Conservation (phyloP, 2,329 filamentous ascomycete genomes). For the Ceratocystis albifundus region DNA sequence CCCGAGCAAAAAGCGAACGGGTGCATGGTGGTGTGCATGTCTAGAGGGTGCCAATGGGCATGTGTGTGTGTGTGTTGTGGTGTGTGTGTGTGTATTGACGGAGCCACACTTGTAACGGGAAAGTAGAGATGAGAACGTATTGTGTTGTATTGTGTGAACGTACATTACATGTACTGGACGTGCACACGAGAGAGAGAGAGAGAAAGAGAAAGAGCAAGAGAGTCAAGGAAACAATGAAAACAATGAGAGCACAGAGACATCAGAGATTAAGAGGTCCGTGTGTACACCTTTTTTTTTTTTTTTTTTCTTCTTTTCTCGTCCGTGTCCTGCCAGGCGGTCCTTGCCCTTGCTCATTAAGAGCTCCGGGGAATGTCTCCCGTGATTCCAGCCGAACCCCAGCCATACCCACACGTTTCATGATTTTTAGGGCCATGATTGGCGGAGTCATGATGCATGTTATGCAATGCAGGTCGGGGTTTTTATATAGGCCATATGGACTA, state of each 20-base stretch:
- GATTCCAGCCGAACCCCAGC: not conserved
- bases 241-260: not conserved
- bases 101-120: not conserved
- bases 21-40: constrained; percentile 3
- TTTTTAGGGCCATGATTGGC: not conserved
- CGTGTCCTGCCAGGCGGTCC: not conserved
- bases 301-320: too few species aligned
- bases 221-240: not conserved
- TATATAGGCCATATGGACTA: not conserved
- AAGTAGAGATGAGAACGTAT: not conserved
- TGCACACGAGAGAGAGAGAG: too few species aligned
- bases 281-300: not conserved
- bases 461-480: not conserved
- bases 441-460: not conserved
- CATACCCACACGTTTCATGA: constrained; percentile 4
- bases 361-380: not conserved
- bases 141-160: not conserved
- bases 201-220: too few species aligned
- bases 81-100: not conserved
- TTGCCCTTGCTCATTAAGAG: not conserved
- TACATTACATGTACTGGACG: not conserved
- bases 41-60: not conserved
- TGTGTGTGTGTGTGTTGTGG: not conserved
- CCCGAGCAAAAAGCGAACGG: not conserved
- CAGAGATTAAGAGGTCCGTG: constrained; percentile 2